Conservation (phyloP, 768 basidiomycete species). For the Mrakia hoshinonis region DNA sequence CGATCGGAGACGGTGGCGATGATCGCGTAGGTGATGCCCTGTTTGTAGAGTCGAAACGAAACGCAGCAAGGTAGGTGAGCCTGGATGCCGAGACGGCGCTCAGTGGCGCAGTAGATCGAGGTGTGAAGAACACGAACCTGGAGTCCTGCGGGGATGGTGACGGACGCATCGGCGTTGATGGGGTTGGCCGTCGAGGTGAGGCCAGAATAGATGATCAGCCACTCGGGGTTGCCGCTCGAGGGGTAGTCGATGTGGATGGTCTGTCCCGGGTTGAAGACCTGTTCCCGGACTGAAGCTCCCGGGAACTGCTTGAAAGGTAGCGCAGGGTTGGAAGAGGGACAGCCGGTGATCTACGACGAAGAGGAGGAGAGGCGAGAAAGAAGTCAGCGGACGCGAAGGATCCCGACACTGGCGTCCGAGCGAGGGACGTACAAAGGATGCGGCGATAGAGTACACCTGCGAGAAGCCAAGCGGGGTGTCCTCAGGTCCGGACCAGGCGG, state of each 20-base stretch:
- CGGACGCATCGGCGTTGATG: neutral
- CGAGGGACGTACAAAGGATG: slow-evolving; percentile 51
- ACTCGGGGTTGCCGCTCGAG: neutral
- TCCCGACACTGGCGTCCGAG: slow-evolving; percentile 20
- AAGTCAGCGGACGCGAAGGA: neutral
- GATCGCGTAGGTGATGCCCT: neutral
- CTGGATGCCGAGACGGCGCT: no score
- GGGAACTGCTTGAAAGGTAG: slow-evolving; percentile 52
- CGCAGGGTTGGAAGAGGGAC: slow-evolving; percentile 44
- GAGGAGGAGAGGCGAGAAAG: neutral
- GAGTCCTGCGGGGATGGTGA: slow-evolving; percentile 1
- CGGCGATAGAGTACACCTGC: slow-evolving; percentile 48
- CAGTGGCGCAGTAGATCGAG: neutral
- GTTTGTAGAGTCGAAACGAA: neutral
- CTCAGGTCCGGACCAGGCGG: slow-evolving; percentile 54
- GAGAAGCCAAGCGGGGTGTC: slow-evolving; percentile 47
- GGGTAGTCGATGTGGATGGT: neutral
- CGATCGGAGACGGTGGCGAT: neutral
- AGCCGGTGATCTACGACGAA: neutral
- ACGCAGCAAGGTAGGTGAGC: neutral
- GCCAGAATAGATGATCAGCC: slow-evolving; percentile 9
- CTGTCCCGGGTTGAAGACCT: neutral
- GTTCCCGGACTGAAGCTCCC: slow-evolving; percentile 39
- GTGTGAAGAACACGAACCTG: neutral
- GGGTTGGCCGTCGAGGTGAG: neutral